Base-by-base conservation (phyloP, 1,139 yeast genomes). In the Candida sp. region DNA sequence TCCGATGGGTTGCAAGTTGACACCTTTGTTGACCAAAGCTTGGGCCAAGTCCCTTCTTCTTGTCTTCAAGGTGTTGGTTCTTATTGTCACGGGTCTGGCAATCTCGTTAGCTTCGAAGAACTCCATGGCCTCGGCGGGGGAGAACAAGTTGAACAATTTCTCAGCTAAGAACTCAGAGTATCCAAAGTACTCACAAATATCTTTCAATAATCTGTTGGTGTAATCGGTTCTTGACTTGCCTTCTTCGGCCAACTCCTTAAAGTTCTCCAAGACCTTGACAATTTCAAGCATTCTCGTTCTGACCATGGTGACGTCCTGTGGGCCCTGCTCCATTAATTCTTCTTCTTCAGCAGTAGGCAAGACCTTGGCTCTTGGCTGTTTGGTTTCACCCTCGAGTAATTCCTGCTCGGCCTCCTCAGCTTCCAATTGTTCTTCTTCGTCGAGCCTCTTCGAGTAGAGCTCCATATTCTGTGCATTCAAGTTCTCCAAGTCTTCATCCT, bases 41-140 rank as follows among this genome's bases (percentile, higher is more conserved):
- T 96, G 99, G 2, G 98, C 98, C 61, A 96, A 81, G 63, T 96
- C 98, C 69, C 99, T 84, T 71, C 99, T 88, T 73, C 97, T 86
- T 4, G 98, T 90, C 66, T 89, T 90, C 58, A 96, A 78, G 27
- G 99, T 96, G 71, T 96, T 96, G 37, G 99, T 92, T 77, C 99
- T 88, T 61, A 96, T 93, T 31, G 99, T 94, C 52, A 94, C 82
- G 44, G 99, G 99, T 70, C 99, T 84, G 34, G 97, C 90, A 52
- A 93, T 90, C 75, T 96, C 99, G 73, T 94, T 94, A 45, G 99
- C 98, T 76, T 96, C 99, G 62, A 96, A 96, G 67, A 96, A 96
- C 70, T 94, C 99, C 81, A 96, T 84, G 17, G 99, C 99, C 75
- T 96, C 99, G 17, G 94, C 81, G 37, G 98, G 98, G 12, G 96